These are phyloP conservation scores for Candida loeiensis DNA, from an alignment of 805 yeast species.

Conservation along the genomic window DNA sequence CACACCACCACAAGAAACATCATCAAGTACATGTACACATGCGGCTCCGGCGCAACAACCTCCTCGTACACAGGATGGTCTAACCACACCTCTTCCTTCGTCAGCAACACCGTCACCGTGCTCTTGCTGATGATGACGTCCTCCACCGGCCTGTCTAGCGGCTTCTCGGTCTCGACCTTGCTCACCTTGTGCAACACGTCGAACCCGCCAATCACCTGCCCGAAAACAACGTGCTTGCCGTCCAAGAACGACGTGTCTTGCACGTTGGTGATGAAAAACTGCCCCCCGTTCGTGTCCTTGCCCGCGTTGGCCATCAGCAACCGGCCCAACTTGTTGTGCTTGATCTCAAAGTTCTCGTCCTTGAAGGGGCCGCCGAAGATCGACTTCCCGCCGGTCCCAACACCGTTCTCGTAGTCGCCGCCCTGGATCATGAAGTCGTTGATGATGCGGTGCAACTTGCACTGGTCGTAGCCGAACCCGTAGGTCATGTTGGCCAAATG, in stretches of 20 bases:
- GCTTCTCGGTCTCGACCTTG: neutral
- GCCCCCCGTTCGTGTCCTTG: constrained; percentile 23
- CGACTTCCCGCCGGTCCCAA: constrained; percentile 17
- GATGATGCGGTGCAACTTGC: constrained; percentile 34
- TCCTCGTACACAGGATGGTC: constrained; percentile 5
- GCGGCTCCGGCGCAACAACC: constrained; percentile 8
- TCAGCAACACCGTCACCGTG: constrained; percentile 3
- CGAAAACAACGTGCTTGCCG: constrained; percentile 26
- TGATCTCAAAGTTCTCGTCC: constrained; percentile 23
- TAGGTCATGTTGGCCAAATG: constrained; percentile 25
- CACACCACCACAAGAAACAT: constrained; percentile 11
- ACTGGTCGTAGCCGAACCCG: constrained; percentile 23
- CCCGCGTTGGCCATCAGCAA: constrained; percentile 26
- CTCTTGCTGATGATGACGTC: constrained; percentile 16
- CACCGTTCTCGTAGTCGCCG: constrained; percentile 27
- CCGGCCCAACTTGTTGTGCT: constrained; percentile 23
- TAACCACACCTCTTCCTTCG: neutral
- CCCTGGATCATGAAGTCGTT: constrained; percentile 38
- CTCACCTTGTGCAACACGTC: constrained; percentile 22
- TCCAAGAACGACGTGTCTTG: constrained; percentile 15
- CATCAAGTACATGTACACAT: constrained; percentile 13
- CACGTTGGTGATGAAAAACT: constrained; percentile 22
- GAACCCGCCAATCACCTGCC: constrained; percentile 24
- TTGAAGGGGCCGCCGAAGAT: constrained; percentile 13
- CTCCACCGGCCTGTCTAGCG: constrained; percentile 14